Evolutionary conservation across 257 asterid genomes (phyloP).

Genomic region (Gynochthodes officinalis): DNA sequence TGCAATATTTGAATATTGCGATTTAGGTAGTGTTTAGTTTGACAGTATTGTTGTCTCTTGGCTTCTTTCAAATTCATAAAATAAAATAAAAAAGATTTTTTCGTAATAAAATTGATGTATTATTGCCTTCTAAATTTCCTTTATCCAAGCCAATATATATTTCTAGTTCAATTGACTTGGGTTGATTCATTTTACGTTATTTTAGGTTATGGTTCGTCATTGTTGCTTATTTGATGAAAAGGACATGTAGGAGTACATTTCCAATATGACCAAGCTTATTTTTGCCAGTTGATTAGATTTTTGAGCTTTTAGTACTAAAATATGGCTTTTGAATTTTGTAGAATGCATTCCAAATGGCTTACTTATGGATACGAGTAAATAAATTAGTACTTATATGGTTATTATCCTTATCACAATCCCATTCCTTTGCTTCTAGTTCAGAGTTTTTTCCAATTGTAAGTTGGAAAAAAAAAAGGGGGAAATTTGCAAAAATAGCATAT

Average conservation of each 20-base stretch:
- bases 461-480: no score
- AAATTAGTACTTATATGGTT: background rate
- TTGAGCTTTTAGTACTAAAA: background rate
- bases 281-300: background rate
- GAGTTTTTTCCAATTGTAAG: no score
- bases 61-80: no score
- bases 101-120: no score
- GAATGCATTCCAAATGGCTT: conserved; percentile 37
- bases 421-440: background rate
- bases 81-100: no score
- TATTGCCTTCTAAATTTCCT: no score
- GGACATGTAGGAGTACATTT: no score
- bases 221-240: background rate
- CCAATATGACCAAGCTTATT: background rate
- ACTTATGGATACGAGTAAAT: conserved; percentile 38
- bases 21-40: no score
- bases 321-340: background rate
- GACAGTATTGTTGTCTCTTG: no score
- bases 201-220: conserved; percentile 20
- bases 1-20: no score
- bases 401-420: background rate
- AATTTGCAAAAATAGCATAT: no score
- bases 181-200: conserved; percentile 30
- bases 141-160: no score
- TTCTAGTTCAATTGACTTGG: conserved; percentile 31